Evolutionary conservation across 768 basidiomycete genomes (phyloP).

Genomic region (Lanmaoa pseudosensibilis): DNA sequence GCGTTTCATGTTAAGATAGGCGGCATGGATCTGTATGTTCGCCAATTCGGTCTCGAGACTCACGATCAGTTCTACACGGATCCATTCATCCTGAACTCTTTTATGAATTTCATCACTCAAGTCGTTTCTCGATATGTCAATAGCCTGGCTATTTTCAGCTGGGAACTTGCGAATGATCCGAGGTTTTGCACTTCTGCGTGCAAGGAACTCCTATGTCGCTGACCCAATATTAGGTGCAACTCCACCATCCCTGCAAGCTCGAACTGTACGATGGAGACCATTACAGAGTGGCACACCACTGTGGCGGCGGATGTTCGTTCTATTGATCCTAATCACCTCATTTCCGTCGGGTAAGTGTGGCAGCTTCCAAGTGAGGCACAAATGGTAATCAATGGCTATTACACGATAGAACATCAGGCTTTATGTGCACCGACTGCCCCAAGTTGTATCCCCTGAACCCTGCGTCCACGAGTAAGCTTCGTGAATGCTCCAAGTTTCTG

Average conservation of each 20-base stretch:
- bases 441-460: slow-evolving; percentile 50
- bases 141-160: slow-evolving; percentile 50
- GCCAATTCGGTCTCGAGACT: slow-evolving; percentile 38
- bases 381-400: background rate
- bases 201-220: background rate
- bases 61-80: slow-evolving; percentile 66
- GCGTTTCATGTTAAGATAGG: slow-evolving; percentile 38
- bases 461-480: slow-evolving; percentile 44
- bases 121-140: slow-evolving; percentile 57
- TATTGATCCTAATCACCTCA: slow-evolving; percentile 62
- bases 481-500: background rate
- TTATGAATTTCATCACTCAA: slow-evolving; percentile 56
- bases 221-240: slow-evolving; percentile 45
- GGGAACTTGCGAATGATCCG: slow-evolving; percentile 69
- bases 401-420: slow-evolving; percentile 49
- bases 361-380: background rate
- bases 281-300: slow-evolving; percentile 57
- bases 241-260: slow-evolving; percentile 47
- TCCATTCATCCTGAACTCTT: slow-evolving; percentile 46
- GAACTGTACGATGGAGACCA: slow-evolving; percentile 47
- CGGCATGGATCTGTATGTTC: slow-evolving; percentile 68
- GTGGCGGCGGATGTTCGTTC: slow-evolving; percentile 45
- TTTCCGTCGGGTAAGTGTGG: slow-evolving; percentile 55
- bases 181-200: slow-evolving; percentile 37
- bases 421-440: slow-evolving; percentile 54